These are phyloP conservation scores for Suhomyces taliae DNA, from an alignment of 1,139 yeast genomes.

Conservation along the genomic window DNA sequence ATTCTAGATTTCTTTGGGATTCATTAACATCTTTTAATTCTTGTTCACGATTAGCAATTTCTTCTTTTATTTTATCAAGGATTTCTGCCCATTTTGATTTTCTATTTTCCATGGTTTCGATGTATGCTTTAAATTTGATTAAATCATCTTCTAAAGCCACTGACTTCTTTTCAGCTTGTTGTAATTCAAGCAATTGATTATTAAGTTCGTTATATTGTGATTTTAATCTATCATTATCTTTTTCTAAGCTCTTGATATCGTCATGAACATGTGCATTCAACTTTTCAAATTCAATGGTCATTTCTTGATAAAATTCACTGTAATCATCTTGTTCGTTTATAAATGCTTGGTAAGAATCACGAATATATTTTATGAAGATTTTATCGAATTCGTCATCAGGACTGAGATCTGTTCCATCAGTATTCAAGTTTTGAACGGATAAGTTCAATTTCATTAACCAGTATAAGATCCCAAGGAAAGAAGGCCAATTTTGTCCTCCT, in stretches of 20 bases:
- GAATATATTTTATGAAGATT: conserved; percentile 64
- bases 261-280: conserved; percentile 36
- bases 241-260: conserved; percentile 41
- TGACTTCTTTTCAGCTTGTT: conserved; percentile 55
- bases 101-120: conserved; percentile 63
- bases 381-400: conserved; percentile 52
- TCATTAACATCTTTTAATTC: conserved; percentile 44
- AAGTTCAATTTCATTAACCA: conserved; percentile 69
- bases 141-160: conserved; percentile 72
- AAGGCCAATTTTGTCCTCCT: conserved; percentile 90
- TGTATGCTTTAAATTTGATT: conserved; percentile 67
- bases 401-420: conserved; percentile 24
- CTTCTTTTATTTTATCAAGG: conserved; percentile 54
- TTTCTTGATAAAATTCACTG: conserved; percentile 51
- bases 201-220: conserved; percentile 25
- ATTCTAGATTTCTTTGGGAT: conserved; percentile 49
- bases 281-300: conserved; percentile 52
- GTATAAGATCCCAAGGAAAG: conserved; percentile 74
- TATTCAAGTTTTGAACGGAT: conserved; percentile 44
- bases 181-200: conserved; percentile 29
- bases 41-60: conserved; percentile 47
- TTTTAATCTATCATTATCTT: conserved; percentile 45
- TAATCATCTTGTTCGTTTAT: conserved; percentile 65
- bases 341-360: conserved; percentile 67
- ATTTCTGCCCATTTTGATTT: conserved; percentile 65